A percentile compares a stretch with the other conserved stretches of the same genome.
phyloP scores from a whole-genome alignment of 345 rosid genomes.

The Dovyalis caffra region DNA sequence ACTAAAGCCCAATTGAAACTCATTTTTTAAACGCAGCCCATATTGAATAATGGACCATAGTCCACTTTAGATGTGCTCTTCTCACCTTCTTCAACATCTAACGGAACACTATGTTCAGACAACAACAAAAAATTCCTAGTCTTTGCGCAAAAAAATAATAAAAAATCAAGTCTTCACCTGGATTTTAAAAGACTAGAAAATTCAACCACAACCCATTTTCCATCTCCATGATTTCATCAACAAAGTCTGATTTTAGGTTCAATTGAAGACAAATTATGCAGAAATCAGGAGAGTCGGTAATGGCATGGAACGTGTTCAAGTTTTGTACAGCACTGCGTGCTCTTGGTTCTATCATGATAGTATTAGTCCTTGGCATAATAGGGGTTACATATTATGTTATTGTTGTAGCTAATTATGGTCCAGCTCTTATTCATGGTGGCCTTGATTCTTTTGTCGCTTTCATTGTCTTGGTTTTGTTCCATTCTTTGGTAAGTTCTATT shows the following conservation, averaged over 20 bases:
- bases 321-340: slow-evolving; percentile 79
- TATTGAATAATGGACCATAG: not conserved
- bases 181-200: slow-evolving; percentile 5
- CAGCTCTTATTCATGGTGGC: slow-evolving; percentile 62
- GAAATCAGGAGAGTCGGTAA: slow-evolving; percentile 21
- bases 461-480: slow-evolving; percentile 48
- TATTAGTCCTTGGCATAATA: slow-evolving; percentile 53
- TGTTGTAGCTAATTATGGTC: slow-evolving; percentile 62
- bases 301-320: slow-evolving; percentile 83
- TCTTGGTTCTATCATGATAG: slow-evolving; percentile 73
- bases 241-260: slow-evolving; percentile 5
- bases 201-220: not conserved
- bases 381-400: slow-evolving; percentile 67
- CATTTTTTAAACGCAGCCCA: not conserved
- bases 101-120: not conserved
- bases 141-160: not conserved
- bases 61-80: not conserved
- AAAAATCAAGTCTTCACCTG: not conserved
- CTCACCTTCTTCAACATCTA: not conserved
- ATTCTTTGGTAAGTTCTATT: slow-evolving; percentile 50
- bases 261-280: not conserved
- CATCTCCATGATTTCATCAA: not conserved
- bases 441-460: slow-evolving; percentile 42
- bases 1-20: not conserved
- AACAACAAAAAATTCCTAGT: not conserved